Percentiles rank a stretch among this genome's conserved stretches.
Conservation (phyloP, 2,329 filamentous ascomycete genomes). For the Sporothrix sp. region DNA sequence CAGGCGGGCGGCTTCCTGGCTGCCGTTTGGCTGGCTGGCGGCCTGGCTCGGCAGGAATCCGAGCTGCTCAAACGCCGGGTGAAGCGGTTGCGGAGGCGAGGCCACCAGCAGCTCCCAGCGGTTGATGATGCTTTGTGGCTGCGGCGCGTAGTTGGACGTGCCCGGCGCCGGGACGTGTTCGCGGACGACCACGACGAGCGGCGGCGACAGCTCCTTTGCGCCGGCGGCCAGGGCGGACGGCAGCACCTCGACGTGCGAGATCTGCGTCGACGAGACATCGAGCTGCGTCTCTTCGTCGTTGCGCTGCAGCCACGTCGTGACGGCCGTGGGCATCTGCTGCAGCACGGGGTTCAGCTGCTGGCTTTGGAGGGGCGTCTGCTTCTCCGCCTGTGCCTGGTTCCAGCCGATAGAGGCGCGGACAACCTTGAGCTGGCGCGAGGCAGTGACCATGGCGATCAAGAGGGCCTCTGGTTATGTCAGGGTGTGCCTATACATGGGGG, state of each 20-base stretch:
- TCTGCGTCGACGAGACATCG: constrained; percentile 45
- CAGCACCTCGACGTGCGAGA: constrained; percentile 68
- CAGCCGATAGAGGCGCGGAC: constrained; percentile 67
- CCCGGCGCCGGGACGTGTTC: constrained; percentile 42
- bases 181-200: constrained; percentile 64
- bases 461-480: constrained; percentile 30
- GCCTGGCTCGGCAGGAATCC: constrained; percentile 30
- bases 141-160: constrained; percentile 49
- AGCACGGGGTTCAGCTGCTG: constrained; percentile 43
- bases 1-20: constrained; percentile 33
- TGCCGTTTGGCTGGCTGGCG: neutral
- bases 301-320: constrained; percentile 46
- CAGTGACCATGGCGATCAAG: constrained; percentile 57
- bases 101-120: constrained; percentile 72
- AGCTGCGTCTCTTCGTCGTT: constrained; percentile 31
- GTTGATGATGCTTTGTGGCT: constrained; percentile 64
- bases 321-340: constrained; percentile 45
- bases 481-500: neutral
- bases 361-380: constrained; percentile 37
- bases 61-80: constrained; percentile 69
- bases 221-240: constrained; percentile 53
- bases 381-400: constrained; percentile 52
- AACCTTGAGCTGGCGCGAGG: constrained; percentile 61
- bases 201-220: constrained; percentile 44
- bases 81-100: constrained; percentile 49